phyloP scores from a whole-genome alignment of 2,329 filamentous ascomycete species.

The Apiospora sp. region DNA sequence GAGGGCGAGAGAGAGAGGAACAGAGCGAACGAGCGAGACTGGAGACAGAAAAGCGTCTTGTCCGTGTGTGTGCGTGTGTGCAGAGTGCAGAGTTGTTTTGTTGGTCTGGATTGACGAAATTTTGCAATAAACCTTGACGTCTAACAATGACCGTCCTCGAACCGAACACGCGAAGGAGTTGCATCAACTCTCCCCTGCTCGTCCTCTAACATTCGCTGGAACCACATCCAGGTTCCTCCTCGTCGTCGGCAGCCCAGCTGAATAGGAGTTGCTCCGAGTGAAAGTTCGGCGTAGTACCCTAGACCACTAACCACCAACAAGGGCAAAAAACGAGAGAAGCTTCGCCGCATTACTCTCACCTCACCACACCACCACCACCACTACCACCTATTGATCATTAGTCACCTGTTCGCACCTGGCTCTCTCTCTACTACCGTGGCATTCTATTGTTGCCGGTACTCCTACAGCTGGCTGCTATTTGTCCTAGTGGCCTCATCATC shows the following conservation, averaged over 20 bases:
- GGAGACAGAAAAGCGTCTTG: slow-evolving; percentile 2
- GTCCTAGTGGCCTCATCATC: background rate
- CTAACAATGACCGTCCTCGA: slow-evolving; percentile 42
- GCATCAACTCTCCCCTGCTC: slow-evolving; percentile 35
- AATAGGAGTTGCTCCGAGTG: slow-evolving; percentile 14
- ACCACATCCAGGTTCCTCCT: slow-evolving; percentile 44
- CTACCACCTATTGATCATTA: slow-evolving; percentile 11
- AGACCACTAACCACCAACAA: slow-evolving; percentile 15
- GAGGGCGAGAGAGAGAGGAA: background rate
- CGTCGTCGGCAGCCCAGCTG: slow-evolving; percentile 12
- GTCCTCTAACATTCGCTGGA: slow-evolving; percentile 45
- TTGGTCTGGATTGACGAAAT: slow-evolving; percentile 1
- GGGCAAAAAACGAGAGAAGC: background rate
- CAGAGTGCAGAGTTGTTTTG: background rate
- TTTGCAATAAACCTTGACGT: slow-evolving; percentile 12
- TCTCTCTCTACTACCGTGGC: background rate
- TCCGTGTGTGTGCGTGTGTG: background rate
- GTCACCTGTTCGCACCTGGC: slow-evolving; percentile 16
- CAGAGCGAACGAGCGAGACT: background rate
- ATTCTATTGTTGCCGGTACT: background rate
- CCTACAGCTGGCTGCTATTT: background rate
- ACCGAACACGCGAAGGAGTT: slow-evolving; percentile 36
- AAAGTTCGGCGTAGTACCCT: slow-evolving; percentile 16
- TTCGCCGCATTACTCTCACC: slow-evolving; percentile 8
- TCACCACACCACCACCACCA: background rate